Evolutionary conservation across 805 yeast species (phyloP).

Genomic region (Blastobotrys robertii): DNA sequence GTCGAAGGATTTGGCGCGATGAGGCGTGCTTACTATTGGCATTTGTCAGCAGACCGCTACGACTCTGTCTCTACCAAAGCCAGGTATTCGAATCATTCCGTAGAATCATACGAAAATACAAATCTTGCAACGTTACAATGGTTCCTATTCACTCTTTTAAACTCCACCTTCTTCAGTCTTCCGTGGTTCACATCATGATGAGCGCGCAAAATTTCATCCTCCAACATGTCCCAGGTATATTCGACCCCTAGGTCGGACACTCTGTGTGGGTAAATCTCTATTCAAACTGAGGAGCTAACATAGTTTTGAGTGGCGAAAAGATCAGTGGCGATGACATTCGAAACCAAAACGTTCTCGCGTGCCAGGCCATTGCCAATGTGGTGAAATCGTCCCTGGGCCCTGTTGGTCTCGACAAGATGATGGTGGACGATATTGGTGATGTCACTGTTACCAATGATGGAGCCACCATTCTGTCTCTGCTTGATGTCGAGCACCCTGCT

Average conservation of each 20-base stretch:
- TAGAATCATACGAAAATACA: too few species aligned
- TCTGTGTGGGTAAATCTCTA: constrained; percentile 38
- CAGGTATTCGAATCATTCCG: too few species aligned
- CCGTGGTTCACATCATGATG: neutral
- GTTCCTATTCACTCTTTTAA: neutral
- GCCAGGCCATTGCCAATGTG: constrained; percentile 73
- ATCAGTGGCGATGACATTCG: constrained; percentile 93
- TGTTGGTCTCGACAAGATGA: constrained; percentile 96
- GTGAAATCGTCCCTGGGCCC: constrained; percentile 95
- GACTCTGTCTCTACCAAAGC: too few species aligned
- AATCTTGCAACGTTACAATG: too few species aligned
- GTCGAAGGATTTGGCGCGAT: too few species aligned
- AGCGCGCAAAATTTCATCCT: neutral
- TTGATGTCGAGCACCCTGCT: constrained; percentile 98
- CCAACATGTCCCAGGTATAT: constrained; percentile 49
- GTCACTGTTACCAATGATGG: constrained; percentile 99
- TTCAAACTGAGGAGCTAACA: constrained; percentile 6
- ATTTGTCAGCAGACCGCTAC: too few species aligned
- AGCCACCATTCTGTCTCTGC: constrained; percentile 81
- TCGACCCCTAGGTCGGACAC: constrained; percentile 85
- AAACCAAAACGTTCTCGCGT: constrained; percentile 88
- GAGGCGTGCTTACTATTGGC: too few species aligned
- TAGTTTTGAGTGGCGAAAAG: constrained; percentile 88
- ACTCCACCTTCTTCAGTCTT: neutral
- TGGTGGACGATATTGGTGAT: constrained; percentile 98